Percentiles rank a stretch among this genome's conserved stretches.
Evolutionary conservation across 208 protist species (phyloP).

Genomic region (Vickermania ingenoplastis): DNA sequence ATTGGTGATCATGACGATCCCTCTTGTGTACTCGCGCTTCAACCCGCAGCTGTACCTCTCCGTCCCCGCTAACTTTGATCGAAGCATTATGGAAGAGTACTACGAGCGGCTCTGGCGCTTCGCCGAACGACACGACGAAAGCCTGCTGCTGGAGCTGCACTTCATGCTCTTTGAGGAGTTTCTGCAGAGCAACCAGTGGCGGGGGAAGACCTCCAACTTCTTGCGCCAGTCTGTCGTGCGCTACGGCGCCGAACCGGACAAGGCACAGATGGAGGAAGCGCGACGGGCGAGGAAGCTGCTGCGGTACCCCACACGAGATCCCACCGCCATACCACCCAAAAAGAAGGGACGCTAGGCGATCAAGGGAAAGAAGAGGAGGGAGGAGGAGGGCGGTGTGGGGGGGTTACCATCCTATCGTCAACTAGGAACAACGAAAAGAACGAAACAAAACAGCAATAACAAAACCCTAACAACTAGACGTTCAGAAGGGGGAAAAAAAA

Average conservation of each 20-base stretch:
- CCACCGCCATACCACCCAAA: too few species aligned
- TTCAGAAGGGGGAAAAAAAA: too few species aligned
- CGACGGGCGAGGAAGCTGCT: neutral
- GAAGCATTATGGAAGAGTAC: conserved; percentile 65
- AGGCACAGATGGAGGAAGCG: conserved; percentile 17
- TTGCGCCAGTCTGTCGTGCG: conserved; percentile 32
- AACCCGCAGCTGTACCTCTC: conserved; percentile 35
- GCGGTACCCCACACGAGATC: too few species aligned
- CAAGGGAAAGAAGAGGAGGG: too few species aligned
- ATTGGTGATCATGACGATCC: conserved; percentile 46
- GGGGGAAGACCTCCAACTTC: conserved; percentile 26
- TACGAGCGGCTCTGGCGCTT: conserved; percentile 35
- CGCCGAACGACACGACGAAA: conserved; percentile 57
- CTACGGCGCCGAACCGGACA: conserved; percentile 49
- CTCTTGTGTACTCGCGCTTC: conserved; percentile 26
- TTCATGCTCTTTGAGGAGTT: conserved; percentile 45
- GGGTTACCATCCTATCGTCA: too few species aligned
- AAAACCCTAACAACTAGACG: too few species aligned
- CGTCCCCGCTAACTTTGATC: conserved; percentile 31
- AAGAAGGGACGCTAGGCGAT: too few species aligned
- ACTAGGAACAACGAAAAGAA: too few species aligned
- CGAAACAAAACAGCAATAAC: too few species aligned
- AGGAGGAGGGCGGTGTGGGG: too few species aligned
- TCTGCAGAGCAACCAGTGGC: conserved; percentile 36
- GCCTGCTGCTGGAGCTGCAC: conserved; percentile 56